Evolutionary conservation across 768 basidiomycete species (phyloP).

Genomic region (Fomitopsis serialis): DNA sequence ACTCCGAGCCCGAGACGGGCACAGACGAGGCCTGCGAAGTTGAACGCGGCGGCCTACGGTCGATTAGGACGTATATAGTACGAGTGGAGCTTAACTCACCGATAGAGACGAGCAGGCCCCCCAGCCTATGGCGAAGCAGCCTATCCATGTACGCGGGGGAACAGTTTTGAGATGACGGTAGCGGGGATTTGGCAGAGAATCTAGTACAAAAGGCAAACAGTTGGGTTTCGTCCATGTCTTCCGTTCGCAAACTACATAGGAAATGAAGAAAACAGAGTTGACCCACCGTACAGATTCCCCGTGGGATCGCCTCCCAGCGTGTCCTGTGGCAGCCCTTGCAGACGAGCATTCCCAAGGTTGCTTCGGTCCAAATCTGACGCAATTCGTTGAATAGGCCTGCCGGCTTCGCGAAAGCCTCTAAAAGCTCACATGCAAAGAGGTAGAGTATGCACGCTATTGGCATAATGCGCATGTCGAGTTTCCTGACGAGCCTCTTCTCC

Average conservation of each 20-base stretch:
- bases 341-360: conserved; percentile 74
- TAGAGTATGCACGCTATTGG: conserved; percentile 73
- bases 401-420: not conserved
- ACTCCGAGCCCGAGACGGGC: conserved; percentile 62
- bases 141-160: conserved; percentile 68
- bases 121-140: conserved; percentile 64
- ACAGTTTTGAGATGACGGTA: conserved; percentile 58
- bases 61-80: conserved; percentile 1
- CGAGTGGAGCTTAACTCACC: conserved; percentile 30
- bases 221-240: not conserved
- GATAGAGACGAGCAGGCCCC: conserved; percentile 69
- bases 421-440: conserved; percentile 71
- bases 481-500: conserved; percentile 53
- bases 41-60: conserved; percentile 53
- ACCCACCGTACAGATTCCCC: conserved; percentile 74
- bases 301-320: conserved; percentile 61
- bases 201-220: conserved; percentile 27
- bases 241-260: conserved; percentile 47
- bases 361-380: conserved; percentile 59
- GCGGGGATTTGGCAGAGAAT: conserved; percentile 69
- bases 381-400: not conserved
- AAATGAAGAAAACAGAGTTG: conserved; percentile 73
- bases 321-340: conserved; percentile 65
- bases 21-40: conserved; percentile 52
- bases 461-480: conserved; percentile 61